phyloP scores from a whole-genome alignment of 2,329 filamentous ascomycete genomes.

The Fusarium hainanense region DNA sequence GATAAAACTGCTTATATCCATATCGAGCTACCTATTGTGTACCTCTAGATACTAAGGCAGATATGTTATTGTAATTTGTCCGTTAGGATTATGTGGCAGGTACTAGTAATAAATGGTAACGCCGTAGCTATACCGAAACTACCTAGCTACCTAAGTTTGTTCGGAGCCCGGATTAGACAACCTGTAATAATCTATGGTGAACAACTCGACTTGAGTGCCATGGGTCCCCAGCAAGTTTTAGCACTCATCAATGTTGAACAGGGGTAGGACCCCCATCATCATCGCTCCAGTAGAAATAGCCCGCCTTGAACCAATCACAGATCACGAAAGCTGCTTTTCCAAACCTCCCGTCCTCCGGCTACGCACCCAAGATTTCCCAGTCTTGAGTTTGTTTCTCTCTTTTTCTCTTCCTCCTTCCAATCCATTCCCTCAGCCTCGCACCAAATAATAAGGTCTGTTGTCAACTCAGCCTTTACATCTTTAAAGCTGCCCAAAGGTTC shows the following conservation, averaged over 20 bases:
- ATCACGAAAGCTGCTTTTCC: conserved; percentile 41
- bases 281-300: conserved; percentile 31
- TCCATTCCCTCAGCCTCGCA: conserved; percentile 26
- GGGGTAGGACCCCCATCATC: conserved; percentile 37
- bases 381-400: conserved; percentile 40
- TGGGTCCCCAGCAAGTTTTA: conserved; percentile 26
- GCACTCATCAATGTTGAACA: conserved; percentile 2
- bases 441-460: conserved; percentile 23
- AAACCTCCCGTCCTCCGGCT: conserved; percentile 49
- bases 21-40: not conserved
- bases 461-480: conserved; percentile 19
- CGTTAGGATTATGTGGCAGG: conserved; percentile 21
- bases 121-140: conserved; percentile 30
- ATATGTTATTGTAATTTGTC: not conserved
- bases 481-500: conserved; percentile 21
- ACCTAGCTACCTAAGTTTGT: not conserved
- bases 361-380: conserved; percentile 48
- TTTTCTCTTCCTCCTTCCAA: conserved; percentile 26
- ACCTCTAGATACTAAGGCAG: too few relatives aligned
- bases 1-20: not conserved
- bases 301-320: conserved; percentile 38
- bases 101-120: conserved; percentile 19
- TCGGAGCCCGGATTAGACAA: not conserved
- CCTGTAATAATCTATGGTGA: not conserved
- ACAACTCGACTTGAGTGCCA: conserved; percentile 8